phyloP scores from a whole-genome alignment of 2,329 filamentous ascomycete species.

The Cladosporium phlei region DNA sequence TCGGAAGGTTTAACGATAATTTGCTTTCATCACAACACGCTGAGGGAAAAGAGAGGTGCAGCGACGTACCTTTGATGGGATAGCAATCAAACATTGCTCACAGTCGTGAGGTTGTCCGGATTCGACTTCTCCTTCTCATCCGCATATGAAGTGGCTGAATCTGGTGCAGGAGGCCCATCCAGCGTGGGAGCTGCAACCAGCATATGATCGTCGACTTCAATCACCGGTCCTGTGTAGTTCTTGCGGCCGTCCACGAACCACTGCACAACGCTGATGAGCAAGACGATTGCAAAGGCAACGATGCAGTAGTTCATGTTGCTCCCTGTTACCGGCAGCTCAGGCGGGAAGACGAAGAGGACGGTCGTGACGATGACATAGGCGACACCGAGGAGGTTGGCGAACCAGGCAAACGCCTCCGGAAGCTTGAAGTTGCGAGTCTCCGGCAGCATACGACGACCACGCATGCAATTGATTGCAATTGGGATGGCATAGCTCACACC shows the following conservation, averaged over 20 bases:
- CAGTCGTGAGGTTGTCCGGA: neutral
- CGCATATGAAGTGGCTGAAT: neutral
- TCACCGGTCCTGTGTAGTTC: constrained; percentile 52
- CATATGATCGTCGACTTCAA: constrained; percentile 29
- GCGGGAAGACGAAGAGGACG: constrained; percentile 70
- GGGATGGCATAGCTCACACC: constrained; percentile 72
- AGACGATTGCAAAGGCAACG: constrained; percentile 54
- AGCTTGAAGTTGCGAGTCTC: constrained; percentile 52
- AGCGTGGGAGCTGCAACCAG: constrained; percentile 24
- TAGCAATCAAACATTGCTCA: neutral
- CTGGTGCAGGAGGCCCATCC: constrained; percentile 12
- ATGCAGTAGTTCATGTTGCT: constrained; percentile 65
- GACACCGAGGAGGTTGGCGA: constrained; percentile 57
- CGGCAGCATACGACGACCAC: constrained; percentile 62
- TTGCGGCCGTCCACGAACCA: constrained; percentile 59
- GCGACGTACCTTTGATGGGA: neutral
- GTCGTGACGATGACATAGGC: constrained; percentile 66
- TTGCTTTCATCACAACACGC: constrained; percentile 10
- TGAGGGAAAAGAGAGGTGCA: neutral
- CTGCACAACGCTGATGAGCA: constrained; percentile 53
- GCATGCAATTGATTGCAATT: constrained; percentile 62
- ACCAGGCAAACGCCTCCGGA: constrained; percentile 53
- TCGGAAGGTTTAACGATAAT: constrained; percentile 11
- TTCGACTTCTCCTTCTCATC: neutral
- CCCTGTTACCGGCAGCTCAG: constrained; percentile 57